Percentiles rank a stretch among this genome's conserved stretches.
phyloP scores from a whole-genome alignment of 2,329 filamentous ascomycete genomes.

The Albophoma yamanashiensis region DNA sequence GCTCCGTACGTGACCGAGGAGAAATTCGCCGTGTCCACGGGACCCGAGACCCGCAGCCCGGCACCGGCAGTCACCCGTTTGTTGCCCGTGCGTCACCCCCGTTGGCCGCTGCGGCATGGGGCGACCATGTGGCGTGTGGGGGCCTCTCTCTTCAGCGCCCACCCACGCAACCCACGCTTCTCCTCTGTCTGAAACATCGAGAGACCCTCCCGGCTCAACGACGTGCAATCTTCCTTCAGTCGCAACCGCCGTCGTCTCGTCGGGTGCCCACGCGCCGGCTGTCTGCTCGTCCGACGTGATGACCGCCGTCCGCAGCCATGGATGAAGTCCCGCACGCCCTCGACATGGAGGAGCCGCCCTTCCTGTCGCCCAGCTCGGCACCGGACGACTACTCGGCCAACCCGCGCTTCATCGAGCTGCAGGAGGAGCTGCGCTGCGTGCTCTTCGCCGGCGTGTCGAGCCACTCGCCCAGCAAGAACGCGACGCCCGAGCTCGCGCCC shows the following conservation, averaged over 20 bases:
- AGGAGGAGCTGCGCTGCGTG: neutral
- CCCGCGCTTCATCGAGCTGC: neutral
- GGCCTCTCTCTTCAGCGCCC: neutral
- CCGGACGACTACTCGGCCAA: neutral
- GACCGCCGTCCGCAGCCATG: neutral
- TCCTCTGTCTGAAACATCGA: neutral
- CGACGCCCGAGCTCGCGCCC: neutral
- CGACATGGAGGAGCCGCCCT: neutral
- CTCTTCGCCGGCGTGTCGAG: neutral
- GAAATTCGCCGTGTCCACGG: neutral
- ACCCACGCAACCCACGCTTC: neutral
- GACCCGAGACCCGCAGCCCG: neutral
- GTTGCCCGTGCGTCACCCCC: too few relatives aligned
- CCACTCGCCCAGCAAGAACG: neutral
- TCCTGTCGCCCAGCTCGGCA: neutral
- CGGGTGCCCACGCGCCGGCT: neutral
- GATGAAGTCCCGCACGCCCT: constrained; percentile 9
- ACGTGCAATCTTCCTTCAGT: too few relatives aligned
- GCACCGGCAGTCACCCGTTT: neutral
- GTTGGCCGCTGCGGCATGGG: neutral
- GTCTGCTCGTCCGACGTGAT: neutral
- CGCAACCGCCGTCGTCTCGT: neutral
- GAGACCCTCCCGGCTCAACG: neutral
- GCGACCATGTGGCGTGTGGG: neutral
- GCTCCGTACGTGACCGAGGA: neutral